Evolutionary conservation across 2,329 filamentous ascomycete species (phyloP).

Genomic region (Cladosporium sp.): DNA sequence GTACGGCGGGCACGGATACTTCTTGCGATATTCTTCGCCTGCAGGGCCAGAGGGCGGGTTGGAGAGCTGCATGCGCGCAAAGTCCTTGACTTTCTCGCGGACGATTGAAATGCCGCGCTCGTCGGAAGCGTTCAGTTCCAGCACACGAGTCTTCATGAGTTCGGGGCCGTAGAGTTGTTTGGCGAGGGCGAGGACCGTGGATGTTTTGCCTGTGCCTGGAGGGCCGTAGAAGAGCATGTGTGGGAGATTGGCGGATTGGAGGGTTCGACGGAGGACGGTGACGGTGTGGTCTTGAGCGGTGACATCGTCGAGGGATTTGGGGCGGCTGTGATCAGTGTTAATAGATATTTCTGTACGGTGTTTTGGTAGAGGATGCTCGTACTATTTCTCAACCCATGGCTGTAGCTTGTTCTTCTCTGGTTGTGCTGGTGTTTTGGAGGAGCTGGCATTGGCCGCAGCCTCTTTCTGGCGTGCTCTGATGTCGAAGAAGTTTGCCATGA

Average conservation of each 20-base stretch:
- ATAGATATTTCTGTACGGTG: neutral
- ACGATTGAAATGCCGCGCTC: constrained; percentile 97
- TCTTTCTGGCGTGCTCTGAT: constrained; percentile 76
- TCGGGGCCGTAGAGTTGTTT: constrained; percentile 97
- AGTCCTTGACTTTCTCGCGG: constrained; percentile 96
- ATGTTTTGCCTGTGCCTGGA: constrained; percentile 96
- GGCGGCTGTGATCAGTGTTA: constrained; percentile 63
- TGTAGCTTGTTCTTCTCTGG: constrained; percentile 69
- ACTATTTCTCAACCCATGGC: constrained; percentile 99
- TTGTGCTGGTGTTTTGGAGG: constrained; percentile 65
- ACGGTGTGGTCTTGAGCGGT: constrained; percentile 97
- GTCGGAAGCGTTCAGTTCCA: constrained; percentile 98
- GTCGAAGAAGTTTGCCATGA: constrained; percentile 92
- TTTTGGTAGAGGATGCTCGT: constrained; percentile 27
- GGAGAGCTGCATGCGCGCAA: constrained; percentile 90
- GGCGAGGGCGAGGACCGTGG: constrained; percentile 91
- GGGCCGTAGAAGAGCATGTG: constrained; percentile 99
- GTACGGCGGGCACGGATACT: constrained; percentile 93
- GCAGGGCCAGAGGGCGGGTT: constrained; percentile 69
- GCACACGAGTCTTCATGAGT: constrained; percentile 88
- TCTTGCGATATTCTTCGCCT: constrained; percentile 56
- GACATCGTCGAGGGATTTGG: constrained; percentile 90
- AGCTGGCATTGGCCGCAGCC: constrained; percentile 70
- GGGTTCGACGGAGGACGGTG: constrained; percentile 83
- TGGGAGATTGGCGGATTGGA: constrained; percentile 95